phyloP scores from a whole-genome alignment of 2,329 filamentous ascomycete species.

The Pseudogymnoascus sp. region DNA sequence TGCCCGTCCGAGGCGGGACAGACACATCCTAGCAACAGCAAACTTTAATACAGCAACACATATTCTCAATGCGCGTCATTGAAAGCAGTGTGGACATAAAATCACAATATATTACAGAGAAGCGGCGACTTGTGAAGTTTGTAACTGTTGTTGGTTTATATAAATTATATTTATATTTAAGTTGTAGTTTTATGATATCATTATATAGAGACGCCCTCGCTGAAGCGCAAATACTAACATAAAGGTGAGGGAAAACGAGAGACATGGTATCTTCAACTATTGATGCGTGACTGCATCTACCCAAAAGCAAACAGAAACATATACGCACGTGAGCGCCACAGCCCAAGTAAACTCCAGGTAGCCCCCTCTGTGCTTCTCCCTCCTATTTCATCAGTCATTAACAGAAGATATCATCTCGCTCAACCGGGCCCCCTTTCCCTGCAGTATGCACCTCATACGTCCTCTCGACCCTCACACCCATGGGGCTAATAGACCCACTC shows the following conservation, averaged over 20 bases:
- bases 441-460: not conserved
- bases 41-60: not conserved
- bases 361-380: not conserved
- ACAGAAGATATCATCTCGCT: not conserved
- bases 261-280: constrained; percentile 3
- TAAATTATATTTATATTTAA: not conserved
- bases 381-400: not conserved
- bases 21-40: not conserved
- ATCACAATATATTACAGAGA: not conserved
- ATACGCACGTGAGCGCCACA: not conserved
- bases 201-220: not conserved
- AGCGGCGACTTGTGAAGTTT: not conserved
- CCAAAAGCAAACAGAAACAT: not conserved
- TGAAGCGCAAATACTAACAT: not conserved
- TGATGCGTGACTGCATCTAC: not conserved
- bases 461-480: not conserved
- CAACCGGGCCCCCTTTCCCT: not conserved
- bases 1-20: not conserved
- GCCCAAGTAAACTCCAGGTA: not conserved
- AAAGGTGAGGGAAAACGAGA: not conserved
- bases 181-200: not conserved
- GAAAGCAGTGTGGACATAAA: not conserved
- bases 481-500: not conserved
- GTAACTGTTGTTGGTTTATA: not conserved
- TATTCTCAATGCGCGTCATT: not conserved